Conservation (phyloP, 2,329 filamentous ascomycete genomes). For the Neofusicoccum parvum region DNA sequence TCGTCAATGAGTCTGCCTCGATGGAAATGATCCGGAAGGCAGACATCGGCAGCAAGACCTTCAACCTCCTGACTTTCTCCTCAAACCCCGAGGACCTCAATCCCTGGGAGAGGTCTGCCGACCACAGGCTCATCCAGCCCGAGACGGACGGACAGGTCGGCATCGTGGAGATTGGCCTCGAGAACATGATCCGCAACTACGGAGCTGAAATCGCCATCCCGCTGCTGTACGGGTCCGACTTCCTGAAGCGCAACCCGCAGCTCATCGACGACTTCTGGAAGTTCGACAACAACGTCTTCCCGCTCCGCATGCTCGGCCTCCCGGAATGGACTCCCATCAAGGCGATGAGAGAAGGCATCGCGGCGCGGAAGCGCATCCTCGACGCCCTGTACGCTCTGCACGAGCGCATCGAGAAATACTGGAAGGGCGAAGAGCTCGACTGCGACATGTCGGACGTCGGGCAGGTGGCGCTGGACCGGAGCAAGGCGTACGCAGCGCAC, state of each 20-base stretch:
- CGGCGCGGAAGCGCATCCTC: constrained; percentile 35
- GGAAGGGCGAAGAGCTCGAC: constrained; percentile 37
- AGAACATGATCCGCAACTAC: constrained; percentile 20
- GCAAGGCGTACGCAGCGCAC: constrained; percentile 33
- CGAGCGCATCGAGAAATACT: constrained; percentile 26
- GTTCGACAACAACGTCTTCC: constrained; percentile 54
- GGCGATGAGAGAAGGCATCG: constrained; percentile 50
- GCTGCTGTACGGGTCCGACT: constrained; percentile 45
- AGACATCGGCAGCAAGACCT: background rate
- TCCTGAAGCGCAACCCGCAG: constrained; percentile 55
- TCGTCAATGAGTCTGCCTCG: background rate
- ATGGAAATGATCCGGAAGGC: background rate
- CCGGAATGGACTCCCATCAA: constrained; percentile 57
- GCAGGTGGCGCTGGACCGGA: constrained; percentile 34
- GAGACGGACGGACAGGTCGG: background rate
- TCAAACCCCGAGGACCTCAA: background rate
- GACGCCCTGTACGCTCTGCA: constrained; percentile 34
- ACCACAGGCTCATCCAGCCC: background rate
- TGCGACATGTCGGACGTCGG: constrained; percentile 38
- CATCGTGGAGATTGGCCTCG: constrained; percentile 15
- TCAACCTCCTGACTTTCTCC: background rate
- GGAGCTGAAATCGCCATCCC: constrained; percentile 22
- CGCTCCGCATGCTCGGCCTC: constrained; percentile 52
- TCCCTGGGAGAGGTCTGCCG: background rate
- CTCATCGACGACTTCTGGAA: constrained; percentile 56